phyloP scores from a whole-genome alignment of 768 basidiomycete species.

The Hygrophorus pudorinus region DNA sequence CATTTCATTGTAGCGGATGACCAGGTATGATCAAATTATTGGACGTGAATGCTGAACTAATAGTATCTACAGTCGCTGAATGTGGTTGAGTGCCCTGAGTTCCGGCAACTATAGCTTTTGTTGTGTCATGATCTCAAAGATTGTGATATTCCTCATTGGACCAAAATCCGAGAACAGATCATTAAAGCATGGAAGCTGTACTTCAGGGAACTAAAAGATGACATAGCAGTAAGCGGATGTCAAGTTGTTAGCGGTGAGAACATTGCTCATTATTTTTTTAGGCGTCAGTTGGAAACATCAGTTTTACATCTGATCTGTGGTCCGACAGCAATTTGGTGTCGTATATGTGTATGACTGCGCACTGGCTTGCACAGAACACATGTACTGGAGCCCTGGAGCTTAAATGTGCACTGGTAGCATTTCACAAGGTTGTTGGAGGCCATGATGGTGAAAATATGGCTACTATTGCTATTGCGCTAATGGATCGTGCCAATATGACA shows the following conservation, averaged over 20 bases:
- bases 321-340: conserved; percentile 5
- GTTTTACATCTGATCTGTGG: conserved; percentile 14
- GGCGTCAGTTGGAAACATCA: conserved; percentile 6
- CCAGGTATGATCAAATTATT: neutral
- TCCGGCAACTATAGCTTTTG: conserved; percentile 16
- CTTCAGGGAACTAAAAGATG: conserved; percentile 14
- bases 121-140: conserved; percentile 15
- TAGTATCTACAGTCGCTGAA: conserved; percentile 16
- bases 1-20: conserved; percentile 7
- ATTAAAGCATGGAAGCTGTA: conserved; percentile 14
- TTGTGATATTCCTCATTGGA: conserved; percentile 16
- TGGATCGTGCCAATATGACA: conserved; percentile 3
- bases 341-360: conserved; percentile 11
- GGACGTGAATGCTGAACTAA: neutral
- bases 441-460: conserved; percentile 9
- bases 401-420: conserved; percentile 8
- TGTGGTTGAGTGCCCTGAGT: conserved; percentile 18
- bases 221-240: conserved; percentile 13
- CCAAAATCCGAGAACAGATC: conserved; percentile 13
- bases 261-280: neutral
- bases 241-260: neutral
- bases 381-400: conserved; percentile 1
- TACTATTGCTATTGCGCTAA: conserved; percentile 1
- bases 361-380: conserved; percentile 10
- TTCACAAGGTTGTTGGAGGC: conserved; percentile 9